These are phyloP conservation scores for Malus hybrid DNA, from an alignment of 331 rosid genomes.

Conservation along the genomic window DNA sequence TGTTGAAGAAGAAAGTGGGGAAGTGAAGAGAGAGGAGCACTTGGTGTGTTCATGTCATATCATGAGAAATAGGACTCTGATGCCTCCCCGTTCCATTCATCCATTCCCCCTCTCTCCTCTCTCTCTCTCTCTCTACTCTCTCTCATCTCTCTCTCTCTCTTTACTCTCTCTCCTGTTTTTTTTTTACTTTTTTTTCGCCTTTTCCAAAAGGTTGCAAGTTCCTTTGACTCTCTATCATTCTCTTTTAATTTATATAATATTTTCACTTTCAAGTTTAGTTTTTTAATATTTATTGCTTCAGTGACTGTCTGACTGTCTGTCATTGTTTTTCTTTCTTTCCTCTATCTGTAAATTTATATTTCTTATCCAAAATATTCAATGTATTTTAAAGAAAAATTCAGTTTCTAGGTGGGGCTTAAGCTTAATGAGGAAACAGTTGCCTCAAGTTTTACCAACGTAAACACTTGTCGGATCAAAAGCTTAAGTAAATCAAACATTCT, in stretches of 20 bases:
- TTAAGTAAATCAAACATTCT: background rate
- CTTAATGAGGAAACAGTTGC: background rate
- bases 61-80: constrained; percentile 25
- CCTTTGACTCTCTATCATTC: constrained; percentile 10
- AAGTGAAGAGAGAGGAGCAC: constrained; percentile 35
- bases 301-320: background rate
- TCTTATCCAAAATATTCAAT: background rate
- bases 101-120: background rate
- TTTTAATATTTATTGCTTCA: background rate
- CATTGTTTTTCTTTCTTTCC: background rate
- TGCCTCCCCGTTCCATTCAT: constrained; percentile 29
- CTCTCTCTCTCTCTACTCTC: too few relatives aligned
- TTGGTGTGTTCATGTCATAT: constrained; percentile 19
- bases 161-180: too few relatives aligned
- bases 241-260: background rate
- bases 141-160: too few relatives aligned
- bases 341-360: background rate
- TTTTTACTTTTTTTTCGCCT: background rate
- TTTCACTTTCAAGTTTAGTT: constrained; percentile 5
- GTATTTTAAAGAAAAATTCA: background rate
- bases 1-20: background rate
- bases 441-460: background rate
- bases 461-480: background rate
- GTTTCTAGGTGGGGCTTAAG: background rate
- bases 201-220: constrained; percentile 10